Evolutionary conservation across 176 grass and related monocot species (phyloP), one percentile per base, ranked within the genome.

Genomic region (Carex pumila): DNA sequence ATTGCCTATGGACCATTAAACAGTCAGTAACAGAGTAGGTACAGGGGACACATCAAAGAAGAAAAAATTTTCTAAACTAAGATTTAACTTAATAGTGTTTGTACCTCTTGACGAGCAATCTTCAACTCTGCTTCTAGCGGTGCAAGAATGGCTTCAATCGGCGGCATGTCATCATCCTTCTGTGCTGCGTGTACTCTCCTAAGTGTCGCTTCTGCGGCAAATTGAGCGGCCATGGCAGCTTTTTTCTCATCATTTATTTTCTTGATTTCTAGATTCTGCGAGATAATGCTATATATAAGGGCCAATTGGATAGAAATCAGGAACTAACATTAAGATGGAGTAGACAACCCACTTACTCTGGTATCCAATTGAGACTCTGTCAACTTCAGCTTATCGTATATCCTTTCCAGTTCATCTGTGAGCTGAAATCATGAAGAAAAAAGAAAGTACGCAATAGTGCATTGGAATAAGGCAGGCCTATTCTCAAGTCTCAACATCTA

Each of bases 91-190:
- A 66, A 68, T 53, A 49, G 6, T 54, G 55, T 68, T 11, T 65
- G 86, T 83, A 99, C 97, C 97, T 99, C 97, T 61, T 91, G 97
- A 36, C 97, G 91, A 81, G 97, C 70, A 79, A 99, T 87, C 85
- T 94, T 99, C 72, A 96, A 70, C 84, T 99, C 97, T 74, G 97
- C 97, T 84, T 99, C 97, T 80, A 99, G 90, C 15, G 97, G 97
- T 53, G 97, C 97, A 76, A 99, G 97, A 91, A 99, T 99, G 60
- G 97, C 97, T 89, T 99, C 97, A 88, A 99, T 99, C 12, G 97
- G 97, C 12, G 97, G 97, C 97, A 99, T 99, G 84, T 99, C 97
- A 87, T 99, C 97, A 60, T 96, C 97, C 84, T 99, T 99, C 61
- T 99, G 97, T 47, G 90, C 97, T 81, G 89, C 93, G 85, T 99